phyloP scores from a whole-genome alignment of 2,329 filamentous ascomycete species.

The Aaosphaeria pasadenensis region DNA sequence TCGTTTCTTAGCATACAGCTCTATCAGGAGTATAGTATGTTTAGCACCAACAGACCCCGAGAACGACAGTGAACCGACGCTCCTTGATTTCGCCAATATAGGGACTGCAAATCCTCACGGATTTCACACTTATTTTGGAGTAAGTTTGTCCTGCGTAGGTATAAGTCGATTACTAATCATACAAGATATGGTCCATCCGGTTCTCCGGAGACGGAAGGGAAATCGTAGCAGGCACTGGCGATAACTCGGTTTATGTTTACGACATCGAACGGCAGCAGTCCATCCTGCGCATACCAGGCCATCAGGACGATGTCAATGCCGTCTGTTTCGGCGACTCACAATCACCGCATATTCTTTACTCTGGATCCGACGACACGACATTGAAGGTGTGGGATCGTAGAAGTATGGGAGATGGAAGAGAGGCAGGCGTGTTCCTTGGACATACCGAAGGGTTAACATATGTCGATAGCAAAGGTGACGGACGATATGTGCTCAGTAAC shows the following conservation, averaged over 20 bases:
- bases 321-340: conserved; percentile 90
- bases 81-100: conserved; percentile 67
- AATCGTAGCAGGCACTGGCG: conserved; percentile 83
- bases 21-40: conserved; percentile 79
- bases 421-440: conserved; percentile 63
- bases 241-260: conserved; percentile 79
- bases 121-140: conserved; percentile 24
- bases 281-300: conserved; percentile 72
- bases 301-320: conserved; percentile 88
- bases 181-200: conserved; percentile 78
- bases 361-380: conserved; percentile 89
- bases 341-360: conserved; percentile 92
- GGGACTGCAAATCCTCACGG: conserved; percentile 37
- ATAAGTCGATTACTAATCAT: conserved; percentile 5
- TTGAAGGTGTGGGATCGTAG: conserved; percentile 95
- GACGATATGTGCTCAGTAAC: conserved; percentile 87
- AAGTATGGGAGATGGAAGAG: conserved; percentile 59
- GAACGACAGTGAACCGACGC: conserved; percentile 74
- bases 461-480: conserved; percentile 79
- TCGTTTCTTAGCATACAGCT: conserved; percentile 85
- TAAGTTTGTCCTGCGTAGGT: background rate
- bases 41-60: conserved; percentile 83
- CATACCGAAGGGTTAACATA: conserved; percentile 66
- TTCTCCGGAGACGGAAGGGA: conserved; percentile 91
- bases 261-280: conserved; percentile 80